These are phyloP conservation scores for Mycosphaerella arachidis DNA, from an alignment of 2,329 filamentous ascomycete genomes.

Conservation along the genomic window DNA sequence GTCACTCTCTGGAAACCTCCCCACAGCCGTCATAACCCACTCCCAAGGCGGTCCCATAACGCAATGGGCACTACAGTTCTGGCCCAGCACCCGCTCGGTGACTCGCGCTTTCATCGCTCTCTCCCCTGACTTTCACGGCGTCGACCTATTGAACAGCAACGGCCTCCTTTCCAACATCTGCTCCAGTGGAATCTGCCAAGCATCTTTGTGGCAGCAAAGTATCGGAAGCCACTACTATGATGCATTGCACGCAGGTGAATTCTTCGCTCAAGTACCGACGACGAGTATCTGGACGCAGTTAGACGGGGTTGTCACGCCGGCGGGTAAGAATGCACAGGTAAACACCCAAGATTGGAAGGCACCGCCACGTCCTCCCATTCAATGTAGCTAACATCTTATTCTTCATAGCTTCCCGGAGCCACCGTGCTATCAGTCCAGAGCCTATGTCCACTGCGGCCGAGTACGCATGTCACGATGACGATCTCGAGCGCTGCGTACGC, in stretches of 20 bases:
- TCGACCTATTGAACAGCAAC: constrained; percentile 22
- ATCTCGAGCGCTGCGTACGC: constrained; percentile 28
- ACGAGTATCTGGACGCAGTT: constrained; percentile 29
- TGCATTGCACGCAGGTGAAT: constrained; percentile 24
- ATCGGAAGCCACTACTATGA: constrained; percentile 28
- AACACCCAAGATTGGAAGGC: too few species aligned
- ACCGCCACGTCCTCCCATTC: too few species aligned
- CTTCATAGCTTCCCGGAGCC: constrained; percentile 21
- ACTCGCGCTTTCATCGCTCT: constrained; percentile 27
- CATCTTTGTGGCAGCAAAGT: constrained; percentile 29
- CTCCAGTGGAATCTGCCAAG: constrained; percentile 25
- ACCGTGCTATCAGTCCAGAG: constrained; percentile 22
- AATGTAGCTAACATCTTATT: too few species aligned
- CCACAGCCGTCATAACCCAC: constrained; percentile 27
- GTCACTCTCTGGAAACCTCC: constrained; percentile 22
- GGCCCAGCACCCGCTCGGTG: constrained; percentile 27
- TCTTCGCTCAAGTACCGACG: constrained; percentile 27
- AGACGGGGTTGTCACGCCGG: constrained; percentile 28
- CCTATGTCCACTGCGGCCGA: constrained; percentile 25
- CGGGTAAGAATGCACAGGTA: constrained; percentile 23
- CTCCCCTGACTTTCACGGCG: constrained; percentile 28
- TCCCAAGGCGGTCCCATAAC: constrained; percentile 30
- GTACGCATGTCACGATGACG: constrained; percentile 26
- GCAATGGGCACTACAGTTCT: constrained; percentile 32
- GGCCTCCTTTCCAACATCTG: constrained; percentile 23